Conservation (phyloP, 768 basidiomycete genomes). For the Russula foetens region DNA sequence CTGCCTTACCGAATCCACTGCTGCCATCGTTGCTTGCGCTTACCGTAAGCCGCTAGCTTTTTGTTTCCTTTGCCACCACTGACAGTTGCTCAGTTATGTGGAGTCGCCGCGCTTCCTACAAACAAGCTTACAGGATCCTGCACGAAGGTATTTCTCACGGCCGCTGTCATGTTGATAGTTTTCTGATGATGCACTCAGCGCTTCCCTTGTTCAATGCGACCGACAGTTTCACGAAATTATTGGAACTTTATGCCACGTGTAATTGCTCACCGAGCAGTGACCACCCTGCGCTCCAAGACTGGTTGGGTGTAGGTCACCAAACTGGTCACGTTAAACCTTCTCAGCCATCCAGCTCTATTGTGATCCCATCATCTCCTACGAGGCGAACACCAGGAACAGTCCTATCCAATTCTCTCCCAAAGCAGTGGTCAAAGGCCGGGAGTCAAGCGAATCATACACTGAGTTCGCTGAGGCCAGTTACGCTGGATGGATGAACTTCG, state of each 20-base stretch:
- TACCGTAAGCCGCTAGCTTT: slow-evolving; percentile 33
- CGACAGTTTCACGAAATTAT: slow-evolving; percentile 10
- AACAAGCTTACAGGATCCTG: slow-evolving; percentile 29
- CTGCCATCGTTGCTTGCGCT: slow-evolving; percentile 45
- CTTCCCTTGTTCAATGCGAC: slow-evolving; percentile 17
- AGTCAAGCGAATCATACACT: slow-evolving; percentile 3
- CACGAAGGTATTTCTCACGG: slow-evolving; percentile 3
- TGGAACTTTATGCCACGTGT: slow-evolving; percentile 12
- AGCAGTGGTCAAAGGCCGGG: slow-evolving; percentile 4
- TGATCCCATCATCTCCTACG: neutral
- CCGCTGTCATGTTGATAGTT: neutral
- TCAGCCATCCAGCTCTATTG: neutral
- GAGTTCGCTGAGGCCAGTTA: slow-evolving; percentile 3
- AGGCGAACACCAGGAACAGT: neutral
- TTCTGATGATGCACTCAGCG: slow-evolving; percentile 1
- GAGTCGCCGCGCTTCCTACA: slow-evolving; percentile 30
- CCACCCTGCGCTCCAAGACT: slow-evolving; percentile 10
- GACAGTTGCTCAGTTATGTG: slow-evolving; percentile 38
- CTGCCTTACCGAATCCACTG: slow-evolving; percentile 44
- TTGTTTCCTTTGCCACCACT: neutral
- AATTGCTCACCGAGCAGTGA: slow-evolving; percentile 7
- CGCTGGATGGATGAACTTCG: slow-evolving; percentile 5
- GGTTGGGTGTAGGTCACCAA: slow-evolving; percentile 1
- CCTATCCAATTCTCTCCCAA: neutral
- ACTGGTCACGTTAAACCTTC: neutral